Evolutionary conservation across 2,329 filamentous ascomycete species (phyloP).

Genomic region (Diaporthe helianthi): DNA sequence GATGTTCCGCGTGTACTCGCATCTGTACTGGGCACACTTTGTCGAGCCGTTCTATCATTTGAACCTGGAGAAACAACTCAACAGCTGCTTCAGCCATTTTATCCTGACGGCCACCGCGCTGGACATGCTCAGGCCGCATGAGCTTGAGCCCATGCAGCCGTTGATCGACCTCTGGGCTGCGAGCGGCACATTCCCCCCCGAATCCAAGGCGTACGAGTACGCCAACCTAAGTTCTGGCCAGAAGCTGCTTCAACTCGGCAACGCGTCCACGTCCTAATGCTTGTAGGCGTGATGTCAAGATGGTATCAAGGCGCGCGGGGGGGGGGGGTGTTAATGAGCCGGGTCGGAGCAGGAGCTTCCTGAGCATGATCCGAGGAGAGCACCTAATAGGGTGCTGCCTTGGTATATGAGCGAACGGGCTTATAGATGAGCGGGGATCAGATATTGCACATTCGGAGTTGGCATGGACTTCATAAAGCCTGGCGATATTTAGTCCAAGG

Average conservation of each 20-base stretch:
- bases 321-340: slow-evolving; percentile 5
- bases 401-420: neutral
- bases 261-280: neutral
- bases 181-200: slow-evolving; percentile 84
- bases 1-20: slow-evolving; percentile 98
- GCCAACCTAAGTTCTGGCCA: slow-evolving; percentile 68
- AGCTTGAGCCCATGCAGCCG: slow-evolving; percentile 95
- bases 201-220: slow-evolving; percentile 72
- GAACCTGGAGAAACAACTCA: slow-evolving; percentile 80
- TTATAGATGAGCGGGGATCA: neutral
- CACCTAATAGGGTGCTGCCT: neutral
- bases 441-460: slow-evolving; percentile 19
- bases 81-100: slow-evolving; percentile 89
- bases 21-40: slow-evolving; percentile 98
- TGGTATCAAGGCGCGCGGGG: too few relatives aligned
- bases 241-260: slow-evolving; percentile 59
- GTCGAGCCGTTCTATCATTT: slow-evolving; percentile 83
- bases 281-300: neutral
- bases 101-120: slow-evolving; percentile 80
- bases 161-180: slow-evolving; percentile 90
- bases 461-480: slow-evolving; percentile 1
- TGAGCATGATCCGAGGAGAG: neutral
- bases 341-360: neutral
- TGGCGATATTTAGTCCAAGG: neutral
- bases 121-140: slow-evolving; percentile 84